Percentiles rank a stretch among this genome's conserved stretches.
These are phyloP conservation scores for Solanum pinnatisectum DNA, from an alignment of 257 asterid species.

Conservation along the genomic window DNA sequence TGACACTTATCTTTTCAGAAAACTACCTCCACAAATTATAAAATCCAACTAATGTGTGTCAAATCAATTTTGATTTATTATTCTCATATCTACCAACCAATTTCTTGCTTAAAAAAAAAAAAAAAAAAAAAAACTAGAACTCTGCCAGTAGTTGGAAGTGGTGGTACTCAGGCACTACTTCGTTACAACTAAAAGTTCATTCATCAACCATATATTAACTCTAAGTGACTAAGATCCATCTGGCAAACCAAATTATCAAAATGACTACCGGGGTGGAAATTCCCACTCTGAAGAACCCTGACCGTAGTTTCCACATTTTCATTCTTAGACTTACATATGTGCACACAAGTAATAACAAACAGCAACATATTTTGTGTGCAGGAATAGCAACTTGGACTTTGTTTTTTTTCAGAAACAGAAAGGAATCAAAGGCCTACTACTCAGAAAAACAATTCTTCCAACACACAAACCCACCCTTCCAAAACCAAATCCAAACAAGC, in stretches of 20 bases:
- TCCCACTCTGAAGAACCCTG: not conserved
- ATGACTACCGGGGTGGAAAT: not conserved
- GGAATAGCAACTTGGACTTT: not conserved
- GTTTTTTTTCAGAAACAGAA: not conserved
- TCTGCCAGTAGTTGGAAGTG: not conserved
- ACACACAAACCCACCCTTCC: not conserved
- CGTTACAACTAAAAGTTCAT: not conserved
- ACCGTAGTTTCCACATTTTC: not conserved
- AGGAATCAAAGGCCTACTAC: not conserved
- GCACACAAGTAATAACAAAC: not conserved
- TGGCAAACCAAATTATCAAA: not conserved
- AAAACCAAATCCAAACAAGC: not conserved
- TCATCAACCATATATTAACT: not conserved
- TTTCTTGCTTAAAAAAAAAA: not conserved
- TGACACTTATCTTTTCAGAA: not conserved
- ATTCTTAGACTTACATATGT: not conserved
- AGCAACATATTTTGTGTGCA: not conserved
- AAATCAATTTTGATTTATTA: not conserved
- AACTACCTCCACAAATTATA: not conserved
- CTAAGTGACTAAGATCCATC: not conserved
- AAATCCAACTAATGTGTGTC: not conserved
- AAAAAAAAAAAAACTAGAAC: not conserved
- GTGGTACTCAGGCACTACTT: not conserved
- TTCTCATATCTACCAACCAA: not conserved
- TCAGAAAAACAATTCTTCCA: not conserved